These are phyloP conservation scores for Globisporangium cederbergense DNA, from an alignment of 352 stramenopile species.

Conservation along the genomic window DNA sequence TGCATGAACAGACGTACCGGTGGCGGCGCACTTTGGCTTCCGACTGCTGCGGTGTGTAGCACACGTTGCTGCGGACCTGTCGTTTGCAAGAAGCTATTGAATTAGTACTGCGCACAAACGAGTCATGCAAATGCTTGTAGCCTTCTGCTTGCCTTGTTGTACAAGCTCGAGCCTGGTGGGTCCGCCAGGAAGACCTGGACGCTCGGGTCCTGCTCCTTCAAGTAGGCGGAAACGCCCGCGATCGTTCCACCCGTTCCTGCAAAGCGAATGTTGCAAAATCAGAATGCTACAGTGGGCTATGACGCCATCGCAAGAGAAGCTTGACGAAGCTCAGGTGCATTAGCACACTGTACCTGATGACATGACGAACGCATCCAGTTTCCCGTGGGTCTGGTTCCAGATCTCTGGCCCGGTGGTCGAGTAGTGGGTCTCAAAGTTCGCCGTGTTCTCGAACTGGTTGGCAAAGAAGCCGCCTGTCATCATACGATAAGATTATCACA, in stretches of 20 bases:
- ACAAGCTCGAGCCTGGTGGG: constrained; percentile 95
- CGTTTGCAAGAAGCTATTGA: neutral
- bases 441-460: constrained; percentile 98
- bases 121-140: neutral
- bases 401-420: constrained; percentile 95
- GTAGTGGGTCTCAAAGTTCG: constrained; percentile 96
- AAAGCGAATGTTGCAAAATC: neutral
- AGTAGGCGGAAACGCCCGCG: constrained; percentile 91
- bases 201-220: constrained; percentile 88
- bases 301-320: neutral
- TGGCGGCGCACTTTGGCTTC: constrained; percentile 92
- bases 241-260: constrained; percentile 96
- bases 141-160: constrained; percentile 85
- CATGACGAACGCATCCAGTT: constrained; percentile 97
- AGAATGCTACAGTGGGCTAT: neutral
- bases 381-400: constrained; percentile 88
- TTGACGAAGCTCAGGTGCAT: neutral
- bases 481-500: neutral
- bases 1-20: constrained; percentile 30
- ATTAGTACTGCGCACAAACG: neutral
- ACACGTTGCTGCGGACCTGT: constrained; percentile 92
- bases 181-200: constrained; percentile 95
- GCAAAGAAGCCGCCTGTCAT: constrained; percentile 90
- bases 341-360: constrained; percentile 77
- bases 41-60: constrained; percentile 93